phyloP scores from a whole-genome alignment of 2,329 filamentous ascomycete species.

The Dendryphion nanum region DNA sequence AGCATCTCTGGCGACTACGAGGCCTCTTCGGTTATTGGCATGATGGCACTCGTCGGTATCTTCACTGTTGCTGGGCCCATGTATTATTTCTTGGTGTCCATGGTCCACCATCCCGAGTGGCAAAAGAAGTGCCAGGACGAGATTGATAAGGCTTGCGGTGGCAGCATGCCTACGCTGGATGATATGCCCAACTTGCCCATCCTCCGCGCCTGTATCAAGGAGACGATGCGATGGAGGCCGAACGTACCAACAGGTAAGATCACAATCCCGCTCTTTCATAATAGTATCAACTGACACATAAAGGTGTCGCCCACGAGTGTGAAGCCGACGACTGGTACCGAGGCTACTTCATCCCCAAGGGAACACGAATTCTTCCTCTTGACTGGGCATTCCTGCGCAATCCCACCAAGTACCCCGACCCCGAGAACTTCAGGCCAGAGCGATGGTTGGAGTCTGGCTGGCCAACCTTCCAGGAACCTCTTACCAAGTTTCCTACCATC shows the following conservation, averaged over 20 bases:
- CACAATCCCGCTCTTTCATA: conserved; percentile 7
- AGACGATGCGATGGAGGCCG: conserved; percentile 46
- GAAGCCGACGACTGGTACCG: conserved; percentile 52
- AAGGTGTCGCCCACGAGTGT: conserved; percentile 52
- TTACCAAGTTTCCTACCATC: conserved; percentile 63
- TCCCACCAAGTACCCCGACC: conserved; percentile 59
- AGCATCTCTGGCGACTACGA: conserved; percentile 39
- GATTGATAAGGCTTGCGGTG: conserved; percentile 27
- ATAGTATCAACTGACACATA: conserved; percentile 5
- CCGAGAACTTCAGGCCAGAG: conserved; percentile 62
- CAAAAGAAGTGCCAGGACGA: conserved; percentile 35
- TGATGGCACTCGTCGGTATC: conserved; percentile 41
- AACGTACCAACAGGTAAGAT: conserved; percentile 44
- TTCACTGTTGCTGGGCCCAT: conserved; percentile 39
- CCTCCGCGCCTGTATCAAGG: conserved; percentile 49
- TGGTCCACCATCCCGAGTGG: conserved; percentile 38
- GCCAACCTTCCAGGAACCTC: conserved; percentile 64
- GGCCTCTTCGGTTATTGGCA: conserved; percentile 39
- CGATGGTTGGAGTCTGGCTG: conserved; percentile 62
- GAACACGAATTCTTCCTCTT: conserved; percentile 38
- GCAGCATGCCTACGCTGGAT: conserved; percentile 25
- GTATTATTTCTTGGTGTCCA: conserved; percentile 38
- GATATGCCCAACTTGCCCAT: conserved; percentile 45
- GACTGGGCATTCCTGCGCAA: conserved; percentile 45
- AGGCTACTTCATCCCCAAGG: conserved; percentile 52